Conservation (phyloP, 2,329 filamentous ascomycete species). For the Exserohilum rostratum region DNA sequence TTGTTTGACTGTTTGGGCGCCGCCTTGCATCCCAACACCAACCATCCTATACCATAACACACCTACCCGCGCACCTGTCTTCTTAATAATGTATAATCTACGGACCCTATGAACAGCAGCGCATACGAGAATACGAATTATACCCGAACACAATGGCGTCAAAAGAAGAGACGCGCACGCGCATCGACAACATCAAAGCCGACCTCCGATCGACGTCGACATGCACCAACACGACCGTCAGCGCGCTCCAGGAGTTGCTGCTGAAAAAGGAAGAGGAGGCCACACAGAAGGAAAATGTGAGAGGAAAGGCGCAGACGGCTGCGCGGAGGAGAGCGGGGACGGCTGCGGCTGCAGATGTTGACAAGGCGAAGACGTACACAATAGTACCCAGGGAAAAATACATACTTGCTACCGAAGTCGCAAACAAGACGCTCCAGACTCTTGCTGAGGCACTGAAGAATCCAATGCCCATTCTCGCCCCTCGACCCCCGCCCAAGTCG, state of each 20-base stretch:
- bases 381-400: constrained; percentile 66
- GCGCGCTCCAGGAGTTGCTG: constrained; percentile 56
- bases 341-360: constrained; percentile 40
- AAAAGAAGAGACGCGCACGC: constrained; percentile 49
- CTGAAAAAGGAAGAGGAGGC: constrained; percentile 41
- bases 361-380: constrained; percentile 41
- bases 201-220: constrained; percentile 56
- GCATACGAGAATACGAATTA: not conserved
- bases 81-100: constrained; percentile 41
- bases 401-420: constrained; percentile 72
- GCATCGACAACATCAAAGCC: constrained; percentile 56
- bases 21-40: constrained; percentile 12
- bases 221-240: constrained; percentile 56
- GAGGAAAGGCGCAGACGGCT: constrained; percentile 33
- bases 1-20: constrained; percentile 25
- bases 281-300: constrained; percentile 40
- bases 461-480: constrained; percentile 22
- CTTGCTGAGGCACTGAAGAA: constrained; percentile 70
- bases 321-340: constrained; percentile 40
- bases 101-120: constrained; percentile 20
- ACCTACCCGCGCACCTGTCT: constrained; percentile 17
- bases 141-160: constrained; percentile 34
- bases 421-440: constrained; percentile 72
- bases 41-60: constrained; percentile 15
- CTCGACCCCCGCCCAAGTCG: constrained; percentile 24